Evolutionary conservation across 257 asterid species (phyloP), one percentile per base, ranked within the genome.

Genomic region (Eucommia ulmoides): DNA sequence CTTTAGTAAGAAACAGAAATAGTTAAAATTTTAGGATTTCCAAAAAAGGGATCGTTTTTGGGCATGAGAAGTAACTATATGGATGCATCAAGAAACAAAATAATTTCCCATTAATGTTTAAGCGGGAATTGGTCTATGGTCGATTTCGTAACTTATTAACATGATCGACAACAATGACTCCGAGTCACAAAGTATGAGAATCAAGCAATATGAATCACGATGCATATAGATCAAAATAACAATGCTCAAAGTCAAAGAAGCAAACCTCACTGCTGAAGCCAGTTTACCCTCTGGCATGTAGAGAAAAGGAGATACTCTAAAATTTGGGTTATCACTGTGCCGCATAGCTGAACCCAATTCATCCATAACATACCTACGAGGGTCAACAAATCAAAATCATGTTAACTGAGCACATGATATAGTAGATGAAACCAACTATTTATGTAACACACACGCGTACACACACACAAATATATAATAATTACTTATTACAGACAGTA

Each of bases 341-440:
- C 96, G 80, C 81, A 89, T 67, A 55, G 93, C 91, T 62, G 98
- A 89, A 61, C 98, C 98, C 20, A 89, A 80, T 74, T 89, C 98
- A 78, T 89, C 98, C 98, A 89, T 85, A 63, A 82, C 94, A 75
- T 89, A 89, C 87, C 97, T 88, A 63, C 50, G 54, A 62, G 53
- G 23, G 65, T 51, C 41, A 41, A 42, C 65, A 64, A 58, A 54
- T 10, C 41, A 47, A 16, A 54, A 52, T 26, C 11, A 35, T 35
- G 44, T 35, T 35, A 35, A 2, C 19, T 4, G 15, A 16, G 2
- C 10, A 42, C 2, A 18, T 3, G 19, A 42, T 15, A n/a, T n/a
- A n/a, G n/a, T n/a, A n/a, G n/a, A n/a, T n/a, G n/a, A n/a, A n/a
- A n/a, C n/a, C n/a, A n/a, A n/a, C n/a, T n/a, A n/a, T n/a, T n/a